Conservation (phyloP, 164 flowering plant species). For the Hamamelis virginiana region DNA sequence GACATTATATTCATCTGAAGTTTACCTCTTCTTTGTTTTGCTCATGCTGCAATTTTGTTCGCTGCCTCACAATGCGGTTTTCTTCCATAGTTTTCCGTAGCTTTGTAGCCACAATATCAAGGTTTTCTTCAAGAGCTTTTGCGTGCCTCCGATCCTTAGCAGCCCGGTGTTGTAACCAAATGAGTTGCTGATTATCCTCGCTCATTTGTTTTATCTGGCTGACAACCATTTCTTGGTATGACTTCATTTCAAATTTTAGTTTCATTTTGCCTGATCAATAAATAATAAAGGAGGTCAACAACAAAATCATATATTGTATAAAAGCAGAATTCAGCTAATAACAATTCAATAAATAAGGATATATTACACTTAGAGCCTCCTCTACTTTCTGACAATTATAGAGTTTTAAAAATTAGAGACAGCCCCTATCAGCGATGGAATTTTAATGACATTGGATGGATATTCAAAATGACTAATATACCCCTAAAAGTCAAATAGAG, state of each 20-base stretch:
- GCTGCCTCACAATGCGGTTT: slow-evolving; percentile 54
- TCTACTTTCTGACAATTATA: too few relatives aligned
- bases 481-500: too few relatives aligned
- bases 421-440: too few relatives aligned
- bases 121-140: slow-evolving; percentile 56
- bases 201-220: slow-evolving; percentile 65
- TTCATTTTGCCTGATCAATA: slow-evolving; percentile 55
- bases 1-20: neutral
- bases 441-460: too few relatives aligned
- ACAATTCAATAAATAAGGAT: too few relatives aligned
- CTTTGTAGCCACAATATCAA: slow-evolving; percentile 45
- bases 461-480: too few relatives aligned
- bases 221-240: slow-evolving; percentile 79
- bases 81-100: slow-evolving; percentile 58
- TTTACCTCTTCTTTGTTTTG: slow-evolving; percentile 81
- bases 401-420: too few relatives aligned
- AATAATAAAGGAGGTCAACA: neutral
- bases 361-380: too few relatives aligned
- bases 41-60: slow-evolving; percentile 62
- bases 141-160: slow-evolving; percentile 40
- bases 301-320: too few relatives aligned
- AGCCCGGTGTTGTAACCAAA: slow-evolving; percentile 49
- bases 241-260: slow-evolving; percentile 74
- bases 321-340: too few relatives aligned
- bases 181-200: slow-evolving; percentile 80